Conservation (phyloP, 106 monocot species). For the Narthecium ossifragum region DNA sequence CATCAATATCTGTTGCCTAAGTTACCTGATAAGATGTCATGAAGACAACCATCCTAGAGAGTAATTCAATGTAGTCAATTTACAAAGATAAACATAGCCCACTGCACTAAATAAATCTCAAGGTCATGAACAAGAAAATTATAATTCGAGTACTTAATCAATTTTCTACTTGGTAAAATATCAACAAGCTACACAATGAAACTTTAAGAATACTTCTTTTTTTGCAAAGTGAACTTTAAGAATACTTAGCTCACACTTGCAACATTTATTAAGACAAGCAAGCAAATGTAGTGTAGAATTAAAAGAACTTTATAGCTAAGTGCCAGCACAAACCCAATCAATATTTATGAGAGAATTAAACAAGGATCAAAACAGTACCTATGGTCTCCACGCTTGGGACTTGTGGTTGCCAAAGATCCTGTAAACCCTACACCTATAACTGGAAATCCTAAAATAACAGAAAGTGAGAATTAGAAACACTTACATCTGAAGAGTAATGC, state of each 20-base stretch:
- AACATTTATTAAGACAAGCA: background rate
- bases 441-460: conserved; percentile 33
- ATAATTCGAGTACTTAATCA: too few relatives aligned
- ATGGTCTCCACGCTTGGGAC: conserved; percentile 62
- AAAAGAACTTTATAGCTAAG: background rate
- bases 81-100: too few relatives aligned
- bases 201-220: background rate
- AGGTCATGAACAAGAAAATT: too few relatives aligned
- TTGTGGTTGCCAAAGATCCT: conserved; percentile 65
- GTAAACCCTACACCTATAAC: conserved; percentile 86
- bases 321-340: background rate
- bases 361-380: conserved; percentile 51
- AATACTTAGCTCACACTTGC: background rate
- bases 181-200: too few relatives aligned
- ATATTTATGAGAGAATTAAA: background rate
- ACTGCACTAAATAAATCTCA: too few relatives aligned
- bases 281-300: background rate
- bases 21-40: too few relatives aligned
- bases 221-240: too few relatives aligned
- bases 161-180: too few relatives aligned
- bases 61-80: too few relatives aligned
- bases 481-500: background rate
- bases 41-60: too few relatives aligned
- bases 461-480: background rate
- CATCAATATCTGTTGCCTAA: too few relatives aligned